These are phyloP conservation scores for Myxozyma mucilagina DNA, from an alignment of 805 yeast species.

Conservation along the genomic window DNA sequence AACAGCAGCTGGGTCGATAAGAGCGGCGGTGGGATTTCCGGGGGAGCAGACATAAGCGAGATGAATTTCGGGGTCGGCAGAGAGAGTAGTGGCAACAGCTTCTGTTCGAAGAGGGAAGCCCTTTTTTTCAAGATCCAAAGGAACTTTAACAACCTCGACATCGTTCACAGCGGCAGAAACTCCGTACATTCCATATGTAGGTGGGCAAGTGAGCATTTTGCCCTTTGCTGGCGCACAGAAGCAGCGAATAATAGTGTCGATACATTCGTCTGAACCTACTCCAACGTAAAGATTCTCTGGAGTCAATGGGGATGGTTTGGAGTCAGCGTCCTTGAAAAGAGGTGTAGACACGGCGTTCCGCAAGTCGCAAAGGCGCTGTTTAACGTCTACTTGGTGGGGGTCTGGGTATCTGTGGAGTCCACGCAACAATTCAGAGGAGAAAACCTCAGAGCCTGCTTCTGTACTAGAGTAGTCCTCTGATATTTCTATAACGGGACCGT, in stretches of 20 bases:
- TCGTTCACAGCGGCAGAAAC: conserved; percentile 91
- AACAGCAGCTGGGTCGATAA: conserved; percentile 53
- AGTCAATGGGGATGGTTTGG: conserved; percentile 42
- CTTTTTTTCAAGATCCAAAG: conserved; percentile 56
- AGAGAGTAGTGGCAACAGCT: conserved; percentile 53
- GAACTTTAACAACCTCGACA: conserved; percentile 71
- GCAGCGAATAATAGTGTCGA: conserved; percentile 84
- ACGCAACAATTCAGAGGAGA: conserved; percentile 49
- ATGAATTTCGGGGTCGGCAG: conserved; percentile 63
- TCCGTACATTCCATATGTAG: conserved; percentile 96
- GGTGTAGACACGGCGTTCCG: conserved; percentile 50
- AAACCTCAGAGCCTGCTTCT: conserved; percentile 25
- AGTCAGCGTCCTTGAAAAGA: conserved; percentile 40
- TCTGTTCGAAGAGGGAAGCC: conserved; percentile 65
- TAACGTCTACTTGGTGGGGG: conserved; percentile 84
- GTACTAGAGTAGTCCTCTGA: background rate
- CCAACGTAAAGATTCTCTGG: conserved; percentile 84
- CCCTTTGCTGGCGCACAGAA: conserved; percentile 80
- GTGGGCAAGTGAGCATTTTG: conserved; percentile 83
- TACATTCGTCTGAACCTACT: conserved; percentile 96
- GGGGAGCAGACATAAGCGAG: conserved; percentile 87
- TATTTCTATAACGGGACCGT: conserved; percentile 69
- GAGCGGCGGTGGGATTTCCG: conserved; percentile 90
- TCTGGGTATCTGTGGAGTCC: conserved; percentile 93
- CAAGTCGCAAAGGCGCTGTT: conserved; percentile 66